These are phyloP conservation scores for Coniella vitis DNA, from an alignment of 2,329 filamentous ascomycete genomes.

Conservation along the genomic window DNA sequence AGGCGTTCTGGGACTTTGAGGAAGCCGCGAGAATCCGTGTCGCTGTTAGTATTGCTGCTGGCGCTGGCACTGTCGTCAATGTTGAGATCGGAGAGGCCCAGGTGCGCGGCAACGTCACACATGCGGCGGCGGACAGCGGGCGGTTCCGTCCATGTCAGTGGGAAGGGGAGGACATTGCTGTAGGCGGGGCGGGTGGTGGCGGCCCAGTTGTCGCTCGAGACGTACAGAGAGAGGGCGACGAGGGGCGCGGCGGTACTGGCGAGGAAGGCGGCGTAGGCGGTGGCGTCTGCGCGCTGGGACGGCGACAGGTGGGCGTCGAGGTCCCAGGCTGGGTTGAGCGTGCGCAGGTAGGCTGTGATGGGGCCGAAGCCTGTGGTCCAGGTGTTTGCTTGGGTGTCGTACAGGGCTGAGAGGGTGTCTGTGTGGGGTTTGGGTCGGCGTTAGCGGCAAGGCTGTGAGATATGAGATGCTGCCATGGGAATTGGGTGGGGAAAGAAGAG, in stretches of 20 bases:
- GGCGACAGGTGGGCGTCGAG: slow-evolving; percentile 34
- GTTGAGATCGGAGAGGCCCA: slow-evolving; percentile 63
- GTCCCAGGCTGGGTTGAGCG: slow-evolving; percentile 23
- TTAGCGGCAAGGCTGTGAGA: neutral
- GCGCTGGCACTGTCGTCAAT: slow-evolving; percentile 34
- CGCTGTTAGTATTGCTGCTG: slow-evolving; percentile 24
- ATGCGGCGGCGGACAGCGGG: slow-evolving; percentile 65
- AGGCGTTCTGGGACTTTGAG: slow-evolving; percentile 37
- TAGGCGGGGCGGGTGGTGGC: slow-evolving; percentile 72
- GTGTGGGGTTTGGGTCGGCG: slow-evolving; percentile 15
- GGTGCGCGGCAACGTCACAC: slow-evolving; percentile 59
- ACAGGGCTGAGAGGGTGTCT: slow-evolving; percentile 51
- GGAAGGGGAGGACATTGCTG: slow-evolving; percentile 73
- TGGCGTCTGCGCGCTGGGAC: slow-evolving; percentile 37
- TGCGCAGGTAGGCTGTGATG: slow-evolving; percentile 51
- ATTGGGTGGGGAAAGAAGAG: no score
- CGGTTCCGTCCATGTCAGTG: slow-evolving; percentile 81
- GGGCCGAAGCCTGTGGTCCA: slow-evolving; percentile 55
- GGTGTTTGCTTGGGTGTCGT: slow-evolving; percentile 39
- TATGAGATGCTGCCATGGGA: neutral
- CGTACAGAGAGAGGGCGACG: slow-evolving; percentile 81
- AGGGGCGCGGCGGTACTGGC: slow-evolving; percentile 68
- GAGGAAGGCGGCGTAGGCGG: slow-evolving; percentile 61
- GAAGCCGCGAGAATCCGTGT: slow-evolving; percentile 21
- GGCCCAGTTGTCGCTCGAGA: slow-evolving; percentile 83